Conservation (phyloP, 768 basidiomycete genomes). For the Pulveroboletus sp. region DNA sequence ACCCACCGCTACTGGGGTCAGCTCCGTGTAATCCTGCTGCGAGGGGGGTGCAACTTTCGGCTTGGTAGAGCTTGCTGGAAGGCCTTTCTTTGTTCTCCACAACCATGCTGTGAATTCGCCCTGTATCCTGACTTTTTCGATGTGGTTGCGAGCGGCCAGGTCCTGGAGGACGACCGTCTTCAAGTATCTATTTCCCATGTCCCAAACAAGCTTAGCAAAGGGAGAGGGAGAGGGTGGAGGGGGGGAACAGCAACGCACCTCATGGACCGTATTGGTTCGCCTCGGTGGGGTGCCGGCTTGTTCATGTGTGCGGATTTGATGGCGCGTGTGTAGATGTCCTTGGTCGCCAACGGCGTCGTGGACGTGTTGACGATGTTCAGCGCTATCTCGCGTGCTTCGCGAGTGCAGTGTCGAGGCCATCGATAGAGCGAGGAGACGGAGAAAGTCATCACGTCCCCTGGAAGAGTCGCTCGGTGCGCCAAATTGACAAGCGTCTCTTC, state of each 20-base stretch:
- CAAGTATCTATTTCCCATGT: conserved; percentile 40
- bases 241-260: conserved; percentile 31
- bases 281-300: conserved; percentile 35
- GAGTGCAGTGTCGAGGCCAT: conserved; percentile 22
- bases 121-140: conserved; percentile 40
- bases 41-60: not conserved
- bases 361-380: conserved; percentile 21
- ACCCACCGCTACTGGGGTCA: conserved; percentile 28
- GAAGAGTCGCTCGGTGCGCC: not conserved
- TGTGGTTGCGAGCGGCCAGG: conserved; percentile 37
- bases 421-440: conserved; percentile 18
- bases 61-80: not conserved
- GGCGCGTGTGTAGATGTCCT: conserved; percentile 24
- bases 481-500: not conserved
- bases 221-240: not conserved
- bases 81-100: conserved; percentile 30
- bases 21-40: not conserved
- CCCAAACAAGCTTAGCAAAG: not conserved
- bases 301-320: conserved; percentile 8
- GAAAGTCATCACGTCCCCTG: conserved; percentile 8
- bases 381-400: conserved; percentile 19
- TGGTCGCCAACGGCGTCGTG: conserved; percentile 22
- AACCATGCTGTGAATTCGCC: conserved; percentile 36
- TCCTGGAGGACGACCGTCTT: conserved; percentile 49
- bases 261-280: conserved; percentile 52